Evolutionary conservation across 2,329 filamentous ascomycete genomes (phyloP).

Genomic region (Lecanoromycetidae sp.): DNA sequence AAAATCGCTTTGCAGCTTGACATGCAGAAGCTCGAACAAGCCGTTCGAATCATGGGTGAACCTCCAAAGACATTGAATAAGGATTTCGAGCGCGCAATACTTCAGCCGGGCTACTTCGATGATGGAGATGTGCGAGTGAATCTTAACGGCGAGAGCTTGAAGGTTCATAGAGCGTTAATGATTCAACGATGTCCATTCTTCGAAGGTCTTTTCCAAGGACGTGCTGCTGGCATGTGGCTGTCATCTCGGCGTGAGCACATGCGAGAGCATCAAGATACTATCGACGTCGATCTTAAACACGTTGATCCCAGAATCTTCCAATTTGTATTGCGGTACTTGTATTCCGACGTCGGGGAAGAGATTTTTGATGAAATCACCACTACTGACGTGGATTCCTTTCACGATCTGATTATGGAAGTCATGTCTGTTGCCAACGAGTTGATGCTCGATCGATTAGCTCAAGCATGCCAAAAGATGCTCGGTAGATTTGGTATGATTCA

Average conservation of each 20-base stretch:
- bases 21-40: conserved; percentile 59
- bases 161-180: conserved; percentile 65
- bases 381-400: conserved; percentile 65
- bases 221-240: conserved; percentile 75
- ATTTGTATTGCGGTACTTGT: conserved; percentile 69
- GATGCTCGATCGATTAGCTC: conserved; percentile 83
- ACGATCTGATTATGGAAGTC: conserved; percentile 82
- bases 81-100: conserved; percentile 60
- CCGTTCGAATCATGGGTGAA: conserved; percentile 61
- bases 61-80: conserved; percentile 51
- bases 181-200: conserved; percentile 89
- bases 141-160: conserved; percentile 55
- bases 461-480: conserved; percentile 76
- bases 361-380: conserved; percentile 68
- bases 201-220: conserved; percentile 75
- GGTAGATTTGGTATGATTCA: conserved; percentile 55
- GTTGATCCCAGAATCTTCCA: conserved; percentile 61
- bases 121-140: conserved; percentile 71
- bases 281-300: conserved; percentile 73
- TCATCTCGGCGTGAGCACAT: conserved; percentile 48
- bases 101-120: conserved; percentile 59
- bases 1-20: conserved; percentile 62
- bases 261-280: conserved; percentile 34
- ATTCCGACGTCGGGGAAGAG: conserved; percentile 67
- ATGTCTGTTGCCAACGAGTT: conserved; percentile 84